phyloP scores from a whole-genome alignment of 179 eudicot genomes.

The Sideroxylon spinosum region DNA sequence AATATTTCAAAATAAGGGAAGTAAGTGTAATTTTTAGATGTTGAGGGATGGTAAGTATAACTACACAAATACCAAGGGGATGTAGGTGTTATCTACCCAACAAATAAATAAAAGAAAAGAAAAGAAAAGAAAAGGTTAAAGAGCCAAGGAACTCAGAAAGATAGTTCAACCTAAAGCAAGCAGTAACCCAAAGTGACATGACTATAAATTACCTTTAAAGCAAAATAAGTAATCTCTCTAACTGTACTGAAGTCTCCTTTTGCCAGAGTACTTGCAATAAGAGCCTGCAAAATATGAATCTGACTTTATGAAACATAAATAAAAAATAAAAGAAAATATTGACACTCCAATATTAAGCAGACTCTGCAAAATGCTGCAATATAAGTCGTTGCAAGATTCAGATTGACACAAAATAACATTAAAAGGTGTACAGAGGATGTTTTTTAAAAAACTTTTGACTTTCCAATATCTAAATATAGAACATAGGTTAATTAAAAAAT shows the following conservation, averaged over 20 bases:
- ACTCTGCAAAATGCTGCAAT: too few relatives aligned
- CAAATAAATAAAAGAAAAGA: background rate
- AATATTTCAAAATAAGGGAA: too few relatives aligned
- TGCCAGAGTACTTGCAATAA: slow-evolving; percentile 60
- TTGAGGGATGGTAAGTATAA: too few relatives aligned
- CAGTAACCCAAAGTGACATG: background rate
- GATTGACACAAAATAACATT: too few relatives aligned
- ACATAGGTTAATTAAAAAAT: background rate
- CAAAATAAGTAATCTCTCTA: slow-evolving; percentile 47
- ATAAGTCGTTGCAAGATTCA: too few relatives aligned
- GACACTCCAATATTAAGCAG: too few relatives aligned
- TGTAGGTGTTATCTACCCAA: too few relatives aligned
- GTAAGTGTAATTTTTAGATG: too few relatives aligned
- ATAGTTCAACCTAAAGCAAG: background rate
- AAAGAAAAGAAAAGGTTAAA: background rate
- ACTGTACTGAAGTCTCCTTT: slow-evolving; percentile 52
- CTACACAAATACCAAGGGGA: too few relatives aligned
- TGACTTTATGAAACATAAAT: background rate
- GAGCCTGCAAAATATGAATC: slow-evolving; percentile 39
- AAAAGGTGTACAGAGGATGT: too few relatives aligned
- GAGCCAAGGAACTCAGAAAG: background rate
- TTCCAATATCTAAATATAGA: background rate
- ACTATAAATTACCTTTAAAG: slow-evolving; percentile 42
- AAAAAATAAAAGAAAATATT: background rate
- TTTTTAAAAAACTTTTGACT: background rate